Evolutionary conservation across 2,329 filamentous ascomycete species (phyloP).

Genomic region (Scedosporium dehoogii): DNA sequence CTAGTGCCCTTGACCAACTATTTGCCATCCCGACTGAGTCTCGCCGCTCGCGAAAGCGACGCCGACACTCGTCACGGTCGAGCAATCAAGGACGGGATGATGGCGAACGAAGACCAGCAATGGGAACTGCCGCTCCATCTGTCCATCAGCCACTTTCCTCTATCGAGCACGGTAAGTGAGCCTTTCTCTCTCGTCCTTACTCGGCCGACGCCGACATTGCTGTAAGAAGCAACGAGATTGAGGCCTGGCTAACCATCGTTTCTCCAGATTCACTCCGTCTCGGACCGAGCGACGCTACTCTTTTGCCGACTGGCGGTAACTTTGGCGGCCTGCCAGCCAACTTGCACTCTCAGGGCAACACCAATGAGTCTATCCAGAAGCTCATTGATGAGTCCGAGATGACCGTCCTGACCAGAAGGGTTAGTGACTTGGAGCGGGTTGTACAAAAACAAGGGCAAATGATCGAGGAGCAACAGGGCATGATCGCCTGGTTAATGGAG

Average conservation of each 20-base stretch:
- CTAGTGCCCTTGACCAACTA: too few relatives aligned
- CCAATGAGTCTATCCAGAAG: not conserved
- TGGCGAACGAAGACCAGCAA: not conserved
- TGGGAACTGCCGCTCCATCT: not conserved
- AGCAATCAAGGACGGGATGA: not conserved
- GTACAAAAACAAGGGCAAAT: not conserved
- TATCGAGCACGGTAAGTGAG: not conserved
- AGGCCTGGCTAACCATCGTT: too few relatives aligned
- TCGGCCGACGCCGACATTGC: too few relatives aligned
- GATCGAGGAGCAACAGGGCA: not conserved
- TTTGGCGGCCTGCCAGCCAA: too few relatives aligned
- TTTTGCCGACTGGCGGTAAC: too few relatives aligned
- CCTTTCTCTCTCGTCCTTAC: not conserved
- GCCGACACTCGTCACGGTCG: too few relatives aligned
- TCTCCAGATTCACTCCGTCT: too few relatives aligned
- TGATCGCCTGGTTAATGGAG: not conserved
- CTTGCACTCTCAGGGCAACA: too few relatives aligned
- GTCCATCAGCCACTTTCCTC: not conserved
- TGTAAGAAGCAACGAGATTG: too few relatives aligned
- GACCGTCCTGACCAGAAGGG: not conserved
- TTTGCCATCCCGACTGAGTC: too few relatives aligned
- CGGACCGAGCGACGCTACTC: too few relatives aligned
- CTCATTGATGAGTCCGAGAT: not conserved
- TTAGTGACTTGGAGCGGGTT: not conserved
- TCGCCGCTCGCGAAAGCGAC: too few relatives aligned